Base-by-base conservation (phyloP, 2,329 filamentous ascomycete genomes). In the Stagonosporopsis cucurbitacearum region DNA sequence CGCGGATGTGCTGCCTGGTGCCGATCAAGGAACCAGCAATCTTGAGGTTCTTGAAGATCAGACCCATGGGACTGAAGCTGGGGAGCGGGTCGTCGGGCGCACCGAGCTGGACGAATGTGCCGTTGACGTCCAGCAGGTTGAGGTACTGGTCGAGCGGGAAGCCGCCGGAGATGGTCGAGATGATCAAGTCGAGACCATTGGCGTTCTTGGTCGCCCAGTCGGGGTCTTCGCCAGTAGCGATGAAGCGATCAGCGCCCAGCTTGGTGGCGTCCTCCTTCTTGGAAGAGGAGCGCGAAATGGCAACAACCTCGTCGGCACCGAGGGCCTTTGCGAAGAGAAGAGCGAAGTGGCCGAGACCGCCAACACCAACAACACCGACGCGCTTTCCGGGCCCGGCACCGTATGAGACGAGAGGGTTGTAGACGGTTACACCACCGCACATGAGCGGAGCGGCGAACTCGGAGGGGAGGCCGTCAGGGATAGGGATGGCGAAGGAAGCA, bases 391-490 rank as follows among this genome's bases (percentile, higher is more conserved):
- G 89, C 0, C 89, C 89, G 49, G 84, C 83, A n/a, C 89, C 89
- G 66, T 92, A 87, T 23, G 90, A 83, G 47, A 89, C 86, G 6
- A 96, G 81, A 1, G 92, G 91, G 59, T 85, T 88, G 80, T 88
- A 96, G 37, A 87, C 86, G 1, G 91, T 95, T 58, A 95, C 81
- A 61, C 92, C 91, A 32, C 90, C 91, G 75, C 91, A 96, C 66
- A 95, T 83, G 87, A 93, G 91, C 5, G 89, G 90, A 1, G 90
- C 91, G 1, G 87, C 90, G 47, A 86, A 76, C 46, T 75, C 76
- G 35, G 73, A 79, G 54, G 78, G 70, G 36, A 95, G 83, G 43
- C 81, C 84, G n/a, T 92, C 90, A 17, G 91, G 91, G 60, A 96
- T 93, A 61, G 87, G 87, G 70, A 86, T 84, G 9, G 81, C 82